Base-by-base conservation (phyloP, 352 stramenopile species). In the Phytophthora boehmeriae region DNA sequence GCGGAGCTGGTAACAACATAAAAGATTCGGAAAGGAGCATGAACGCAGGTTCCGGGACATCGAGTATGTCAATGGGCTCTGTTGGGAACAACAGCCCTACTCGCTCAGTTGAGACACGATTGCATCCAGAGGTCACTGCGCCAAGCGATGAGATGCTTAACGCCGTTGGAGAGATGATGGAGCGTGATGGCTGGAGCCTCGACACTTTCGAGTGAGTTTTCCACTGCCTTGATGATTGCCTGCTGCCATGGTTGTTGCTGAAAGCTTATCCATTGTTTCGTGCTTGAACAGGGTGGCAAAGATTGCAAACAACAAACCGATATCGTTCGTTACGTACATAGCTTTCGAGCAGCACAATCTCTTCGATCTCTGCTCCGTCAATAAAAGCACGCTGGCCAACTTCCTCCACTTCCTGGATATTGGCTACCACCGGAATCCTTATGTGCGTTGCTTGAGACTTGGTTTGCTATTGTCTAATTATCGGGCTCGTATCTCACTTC, bases 281-380 rank as follows among this genome's bases (percentile, higher is more conserved):
- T 55, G 14, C 10, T 58, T 13, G 5, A 25, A 59, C 56, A 92
- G 82, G 6, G 73, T 93, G 17, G 72, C 82, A 13, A 66, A 78
- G 54, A 62, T 89, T 10, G 83, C 75, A 0, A 77, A 86, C 53
- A 77, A 86, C 53, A 82, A 81, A 22, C 83, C 85, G 1, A 91
- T 94, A 45, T 81, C 83, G 46, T 94, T 87, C 66, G 84, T 94
- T 66, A 92, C 83, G 17, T 91, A 89, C 59, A 90, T 92, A 35
- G 78, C 85, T 14, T 92, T 94, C 59, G 85, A 94, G 58, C 79
- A 89, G 54, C 85, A 92, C 59, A 92, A 94, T 54, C 70, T 92
- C 1, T 92, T 92, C 48, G 80, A 88, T 25, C 66, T 87, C 0
- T 91, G 79, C 42, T 75, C 75, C 3, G 61, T 92, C n/a, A 82